Percentiles rank a stretch among this genome's conserved stretches.
phyloP scores from a whole-genome alignment of 805 yeast species.

The Wickerhamomyces alni region DNA sequence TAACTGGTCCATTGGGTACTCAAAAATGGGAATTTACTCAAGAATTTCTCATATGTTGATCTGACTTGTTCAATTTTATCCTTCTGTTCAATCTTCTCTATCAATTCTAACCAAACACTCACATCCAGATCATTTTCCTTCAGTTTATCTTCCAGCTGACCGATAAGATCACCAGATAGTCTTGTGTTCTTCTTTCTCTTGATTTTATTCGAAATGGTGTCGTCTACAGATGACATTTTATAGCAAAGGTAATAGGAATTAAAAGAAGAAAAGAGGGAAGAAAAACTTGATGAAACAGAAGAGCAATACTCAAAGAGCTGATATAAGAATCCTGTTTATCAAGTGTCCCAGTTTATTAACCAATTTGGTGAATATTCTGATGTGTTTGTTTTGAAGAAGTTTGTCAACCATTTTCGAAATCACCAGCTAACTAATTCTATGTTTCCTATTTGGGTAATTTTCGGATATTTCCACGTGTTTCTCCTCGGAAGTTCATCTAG shows the following conservation, averaged over 20 bases:
- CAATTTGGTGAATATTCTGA: too few species aligned
- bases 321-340: background rate
- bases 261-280: background rate
- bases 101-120: conserved; percentile 48
- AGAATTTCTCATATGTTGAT: conserved; percentile 51
- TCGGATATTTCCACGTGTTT: too few species aligned
- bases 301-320: background rate
- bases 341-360: background rate
- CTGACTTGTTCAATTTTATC: conserved; percentile 58
- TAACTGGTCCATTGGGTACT: conserved; percentile 73
- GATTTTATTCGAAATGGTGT: background rate
- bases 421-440: too few species aligned
- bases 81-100: conserved; percentile 40
- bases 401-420: too few species aligned
- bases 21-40: conserved; percentile 60
- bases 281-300: background rate
- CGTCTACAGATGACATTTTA: background rate
- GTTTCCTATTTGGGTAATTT: too few species aligned
- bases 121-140: conserved; percentile 48
- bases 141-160: conserved; percentile 51
- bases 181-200: conserved; percentile 13
- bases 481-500: too few species aligned
- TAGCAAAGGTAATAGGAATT: background rate
- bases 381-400: background rate
- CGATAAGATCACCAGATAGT: conserved; percentile 42